A percentile compares a stretch with the other conserved stretches of the same genome.
Evolutionary conservation across 768 basidiomycete species (phyloP).

Genomic region (Boletus tylopilopsis): DNA sequence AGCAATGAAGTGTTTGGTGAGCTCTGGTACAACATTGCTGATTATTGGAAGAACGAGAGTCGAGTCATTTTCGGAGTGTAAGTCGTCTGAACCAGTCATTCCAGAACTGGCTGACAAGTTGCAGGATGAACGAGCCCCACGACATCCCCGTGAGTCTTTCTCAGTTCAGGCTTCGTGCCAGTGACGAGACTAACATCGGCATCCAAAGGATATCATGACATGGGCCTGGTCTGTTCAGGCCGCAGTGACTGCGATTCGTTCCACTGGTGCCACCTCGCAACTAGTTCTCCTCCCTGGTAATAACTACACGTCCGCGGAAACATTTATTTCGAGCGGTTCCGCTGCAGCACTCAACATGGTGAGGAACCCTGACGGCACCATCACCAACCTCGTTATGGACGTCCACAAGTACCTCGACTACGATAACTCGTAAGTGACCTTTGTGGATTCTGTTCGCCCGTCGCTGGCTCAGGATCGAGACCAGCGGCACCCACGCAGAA

Average conservation of each 20-base stretch:
- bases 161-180: background rate
- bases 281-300: constrained; percentile 54
- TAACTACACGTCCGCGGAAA: constrained; percentile 51
- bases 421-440: constrained; percentile 42
- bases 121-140: constrained; percentile 63
- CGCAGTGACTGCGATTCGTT: constrained; percentile 60
- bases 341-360: constrained; percentile 45
- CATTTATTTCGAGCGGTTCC: constrained; percentile 49
- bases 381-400: constrained; percentile 50
- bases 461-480: background rate
- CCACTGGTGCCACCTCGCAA: constrained; percentile 47
- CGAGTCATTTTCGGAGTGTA: constrained; percentile 50
- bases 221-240: constrained; percentile 54
- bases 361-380: constrained; percentile 43
- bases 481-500: constrained; percentile 37
- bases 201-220: constrained; percentile 31
- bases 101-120: background rate
- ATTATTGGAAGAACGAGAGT: constrained; percentile 40
- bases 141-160: constrained; percentile 39
- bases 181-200: background rate
- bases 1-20: constrained; percentile 49
- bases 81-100: constrained; percentile 9
- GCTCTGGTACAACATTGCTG: constrained; percentile 51
- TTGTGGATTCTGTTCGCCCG: background rate
- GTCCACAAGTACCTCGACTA: constrained; percentile 62